Base-by-base conservation (phyloP, 169 alveolate species). In the Neospora caninum region DNA sequence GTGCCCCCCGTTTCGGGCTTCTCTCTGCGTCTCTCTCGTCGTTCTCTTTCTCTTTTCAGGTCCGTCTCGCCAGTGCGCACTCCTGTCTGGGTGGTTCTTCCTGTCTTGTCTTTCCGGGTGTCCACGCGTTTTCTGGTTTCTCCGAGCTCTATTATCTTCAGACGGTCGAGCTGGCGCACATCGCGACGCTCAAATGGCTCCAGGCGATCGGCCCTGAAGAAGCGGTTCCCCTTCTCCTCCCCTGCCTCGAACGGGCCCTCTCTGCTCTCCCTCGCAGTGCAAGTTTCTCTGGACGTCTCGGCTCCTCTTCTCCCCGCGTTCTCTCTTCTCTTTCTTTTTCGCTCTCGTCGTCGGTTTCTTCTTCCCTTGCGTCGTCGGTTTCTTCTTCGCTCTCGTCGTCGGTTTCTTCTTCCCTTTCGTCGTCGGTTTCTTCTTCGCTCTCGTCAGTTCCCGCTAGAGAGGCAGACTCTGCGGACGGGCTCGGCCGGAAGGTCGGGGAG, bases 161-260 rank as follows among this genome's bases (percentile, higher is more conserved):
- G 95, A 92, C 84, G 36, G 20, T 69, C 43, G 91, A 93, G 34
- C 92, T 92, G 69, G 95, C 95, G 41, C 84, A 93, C 84, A 38
- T 93, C 70, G 95, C 95, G 45, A 88, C 95, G 43, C 88, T 91
- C 13, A 93, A 87, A 73, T 93, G 95, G 95, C 41, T 93, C 45
- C 64, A 69, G 16, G 95, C 95, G 58, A 39, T 93, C 82, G 93
- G 91, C 0, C 87, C 82, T n/a, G 91, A 20, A 42, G 95, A 84
- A 0, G 73, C 92, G 34, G 18, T 83, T 91, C 36, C 87, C 49
- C 92, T 92, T 27, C 94, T 92, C 31, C 53, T 20, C 38, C 92
- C 94, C 18, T 92, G 82, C 92, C 87, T 92, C 43, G 73, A 64
- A 27, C 73, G 73, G 31, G 73, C 73, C 34, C 73, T 64, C 73